Evolutionary conservation across 768 basidiomycete genomes (phyloP).

Genomic region (Lentinula edodes): DNA sequence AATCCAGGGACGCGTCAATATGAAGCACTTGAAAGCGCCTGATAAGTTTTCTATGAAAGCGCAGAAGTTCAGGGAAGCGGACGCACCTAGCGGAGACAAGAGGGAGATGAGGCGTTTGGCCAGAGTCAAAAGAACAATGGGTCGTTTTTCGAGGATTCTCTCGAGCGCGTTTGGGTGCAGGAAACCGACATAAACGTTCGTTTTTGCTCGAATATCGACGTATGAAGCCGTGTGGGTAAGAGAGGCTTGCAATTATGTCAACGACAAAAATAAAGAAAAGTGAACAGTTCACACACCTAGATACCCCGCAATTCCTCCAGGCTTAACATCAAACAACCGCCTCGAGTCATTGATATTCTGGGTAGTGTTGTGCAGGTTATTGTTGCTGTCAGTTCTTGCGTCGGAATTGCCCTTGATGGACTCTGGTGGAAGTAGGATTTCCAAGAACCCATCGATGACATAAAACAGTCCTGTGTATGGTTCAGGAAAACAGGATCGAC

Average conservation of each 20-base stretch:
- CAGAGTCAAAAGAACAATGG: slow-evolving; percentile 91
- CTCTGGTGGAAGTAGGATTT: slow-evolving; percentile 72
- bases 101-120: slow-evolving; percentile 96
- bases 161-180: slow-evolving; percentile 86
- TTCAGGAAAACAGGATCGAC: slow-evolving; percentile 7
- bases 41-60: slow-evolving; percentile 1
- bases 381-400: background rate
- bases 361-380: background rate
- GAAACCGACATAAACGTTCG: slow-evolving; percentile 97
- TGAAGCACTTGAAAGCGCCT: slow-evolving; percentile 63
- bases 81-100: slow-evolving; percentile 82
- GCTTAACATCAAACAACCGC: slow-evolving; percentile 89
- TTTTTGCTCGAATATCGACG: slow-evolving; percentile 95
- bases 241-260: slow-evolving; percentile 48
- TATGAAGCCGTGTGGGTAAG: slow-evolving; percentile 91
- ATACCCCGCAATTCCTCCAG: slow-evolving; percentile 97
- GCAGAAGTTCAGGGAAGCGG: background rate
- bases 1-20: slow-evolving; percentile 94
- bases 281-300: slow-evolving; percentile 46
- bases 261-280: slow-evolving; percentile 2
- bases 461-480: slow-evolving; percentile 71
- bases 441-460: slow-evolving; percentile 93
- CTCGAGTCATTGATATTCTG: slow-evolving; percentile 32
- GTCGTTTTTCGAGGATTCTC: slow-evolving; percentile 84
- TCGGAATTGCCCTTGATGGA: slow-evolving; percentile 13